Conservation (phyloP, 306 rosid species). For the Datisca glomerata region DNA sequence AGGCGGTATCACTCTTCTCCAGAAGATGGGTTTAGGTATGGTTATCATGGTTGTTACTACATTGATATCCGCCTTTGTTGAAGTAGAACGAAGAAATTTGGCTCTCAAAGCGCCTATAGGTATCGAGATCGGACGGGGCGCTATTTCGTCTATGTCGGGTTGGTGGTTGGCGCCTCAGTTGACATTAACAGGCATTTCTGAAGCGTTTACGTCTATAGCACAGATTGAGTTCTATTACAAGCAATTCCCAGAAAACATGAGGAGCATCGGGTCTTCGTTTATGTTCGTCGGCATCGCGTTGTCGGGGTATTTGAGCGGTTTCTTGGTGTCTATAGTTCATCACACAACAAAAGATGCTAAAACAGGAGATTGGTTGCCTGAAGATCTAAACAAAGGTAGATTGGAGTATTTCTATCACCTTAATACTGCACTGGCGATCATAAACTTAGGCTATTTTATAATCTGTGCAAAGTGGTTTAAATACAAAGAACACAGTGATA, state of each 20-base stretch:
- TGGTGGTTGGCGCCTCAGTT: constrained; percentile 64
- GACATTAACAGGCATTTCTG: constrained; percentile 38
- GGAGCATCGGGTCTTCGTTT: constrained; percentile 57
- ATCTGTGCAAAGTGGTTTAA: constrained; percentile 48
- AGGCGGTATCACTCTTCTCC: constrained; percentile 64
- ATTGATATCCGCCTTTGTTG: constrained; percentile 46
- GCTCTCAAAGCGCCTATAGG: constrained; percentile 33
- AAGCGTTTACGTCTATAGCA: constrained; percentile 41
- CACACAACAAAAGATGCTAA: constrained; percentile 18
- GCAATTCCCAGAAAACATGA: constrained; percentile 87
- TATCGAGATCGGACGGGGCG: constrained; percentile 50
- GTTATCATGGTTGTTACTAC: constrained; percentile 28
- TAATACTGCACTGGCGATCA: constrained; percentile 31
- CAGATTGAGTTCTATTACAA: constrained; percentile 68
- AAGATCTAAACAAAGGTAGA: constrained; percentile 62
- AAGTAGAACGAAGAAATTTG: constrained; percentile 29
- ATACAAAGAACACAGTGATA: constrained; percentile 30
- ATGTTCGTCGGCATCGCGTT: constrained; percentile 50
- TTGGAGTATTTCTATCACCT: constrained; percentile 57
- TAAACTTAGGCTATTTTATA: constrained; percentile 48
- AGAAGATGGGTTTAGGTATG: constrained; percentile 59
- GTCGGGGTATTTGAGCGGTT: constrained; percentile 46
- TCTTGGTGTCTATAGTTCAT: constrained; percentile 41
- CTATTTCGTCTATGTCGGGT: constrained; percentile 64
- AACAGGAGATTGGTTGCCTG: constrained; percentile 56